Conservation (phyloP, 2,329 filamentous ascomycete species). For the Trichoderma sp. region DNA sequence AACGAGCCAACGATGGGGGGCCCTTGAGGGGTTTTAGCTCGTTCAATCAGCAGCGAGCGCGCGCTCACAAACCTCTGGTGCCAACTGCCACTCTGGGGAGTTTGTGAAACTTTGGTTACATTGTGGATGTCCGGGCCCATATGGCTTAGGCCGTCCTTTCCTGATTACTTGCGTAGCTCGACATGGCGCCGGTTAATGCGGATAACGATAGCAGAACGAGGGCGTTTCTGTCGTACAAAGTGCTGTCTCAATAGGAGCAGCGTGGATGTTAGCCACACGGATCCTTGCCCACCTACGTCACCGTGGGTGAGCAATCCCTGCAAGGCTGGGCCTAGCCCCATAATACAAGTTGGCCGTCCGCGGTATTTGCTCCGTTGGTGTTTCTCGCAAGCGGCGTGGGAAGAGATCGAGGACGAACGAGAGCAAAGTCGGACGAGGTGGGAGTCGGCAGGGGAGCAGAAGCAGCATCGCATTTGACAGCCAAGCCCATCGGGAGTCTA, state of each 20-base stretch:
- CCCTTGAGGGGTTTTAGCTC: conserved; percentile 16
- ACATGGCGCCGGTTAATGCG: conserved; percentile 10
- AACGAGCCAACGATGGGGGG: conserved; percentile 1
- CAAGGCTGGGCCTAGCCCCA: conserved; percentile 2
- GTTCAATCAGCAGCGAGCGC: neutral
- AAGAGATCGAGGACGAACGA: neutral
- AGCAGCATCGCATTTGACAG: neutral
- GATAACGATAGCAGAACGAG: conserved; percentile 9
- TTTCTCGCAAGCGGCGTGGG: neutral
- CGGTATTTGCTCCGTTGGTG: conserved; percentile 9
- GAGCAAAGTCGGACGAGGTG: neutral
- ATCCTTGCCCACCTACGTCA: conserved; percentile 21
- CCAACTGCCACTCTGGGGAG: conserved; percentile 4
- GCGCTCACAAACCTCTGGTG: neutral
- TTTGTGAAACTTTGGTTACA: conserved; percentile 21
- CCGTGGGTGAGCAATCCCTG: conserved; percentile 16
- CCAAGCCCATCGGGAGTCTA: conserved; percentile 1
- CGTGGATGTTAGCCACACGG: conserved; percentile 12
- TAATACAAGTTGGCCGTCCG: conserved; percentile 4
- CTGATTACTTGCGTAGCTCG: conserved; percentile 1
- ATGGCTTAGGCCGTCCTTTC: conserved; percentile 10
- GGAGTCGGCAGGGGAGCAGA: neutral
- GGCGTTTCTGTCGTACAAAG: conserved; percentile 3
- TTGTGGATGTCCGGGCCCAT: conserved; percentile 17
- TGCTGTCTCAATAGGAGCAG: conserved; percentile 16